Base-by-base conservation (phyloP, 2,329 filamentous ascomycete genomes). In the Karstenula rhodostoma region DNA sequence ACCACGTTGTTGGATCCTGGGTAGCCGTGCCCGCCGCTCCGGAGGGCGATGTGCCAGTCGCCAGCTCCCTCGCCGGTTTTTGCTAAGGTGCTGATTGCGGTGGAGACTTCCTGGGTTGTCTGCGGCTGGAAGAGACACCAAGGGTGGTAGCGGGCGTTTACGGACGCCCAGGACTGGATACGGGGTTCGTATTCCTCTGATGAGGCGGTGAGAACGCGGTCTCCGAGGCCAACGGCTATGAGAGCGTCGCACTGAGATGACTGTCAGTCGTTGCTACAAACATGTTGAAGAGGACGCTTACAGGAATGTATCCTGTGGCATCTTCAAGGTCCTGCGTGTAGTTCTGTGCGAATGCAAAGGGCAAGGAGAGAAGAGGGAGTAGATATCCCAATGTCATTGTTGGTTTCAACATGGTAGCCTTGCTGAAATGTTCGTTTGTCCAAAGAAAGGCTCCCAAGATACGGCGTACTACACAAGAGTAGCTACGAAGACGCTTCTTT, bases 101-200 rank as follows among this genome's bases (percentile, higher is more conserved):
- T 63, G 46, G 69, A 68, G 5, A 74, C 69, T 54, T 76, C 73
- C 4, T 49, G 32, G 1, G 67, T 59, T 22, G 59, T 62, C 8
- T 49, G 52, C 2, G 73, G 70, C 2, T 65, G 61, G 12, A 73
- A 66, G 53, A 75, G 59, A 48, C 73, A 75, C 59, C 66, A 70
- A 12, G 73, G 69, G 5, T 56, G 57, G 6, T 70, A 55, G n/a
- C 63, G 64, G 7, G 62, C 59, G 32, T 63, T 65, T 9, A 44
- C 57, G 27, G 35, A 15, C 40, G 61, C 69, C 53, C 59, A 73
- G 59, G 37, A 49, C 32, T 61, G 22, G 32, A 65, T 55, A 7
- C 54, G 57, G 15, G 54, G 27, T 40, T 63, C 60, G 42, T 63
- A 65, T 7, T 50, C 35, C 23, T 43, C 35, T n/a, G 60, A 62